A percentile compares a stretch with the other conserved stretches of the same genome.
phyloP scores from a whole-genome alignment of 306 rosid species.

The Coriaria nepalensis region DNA sequence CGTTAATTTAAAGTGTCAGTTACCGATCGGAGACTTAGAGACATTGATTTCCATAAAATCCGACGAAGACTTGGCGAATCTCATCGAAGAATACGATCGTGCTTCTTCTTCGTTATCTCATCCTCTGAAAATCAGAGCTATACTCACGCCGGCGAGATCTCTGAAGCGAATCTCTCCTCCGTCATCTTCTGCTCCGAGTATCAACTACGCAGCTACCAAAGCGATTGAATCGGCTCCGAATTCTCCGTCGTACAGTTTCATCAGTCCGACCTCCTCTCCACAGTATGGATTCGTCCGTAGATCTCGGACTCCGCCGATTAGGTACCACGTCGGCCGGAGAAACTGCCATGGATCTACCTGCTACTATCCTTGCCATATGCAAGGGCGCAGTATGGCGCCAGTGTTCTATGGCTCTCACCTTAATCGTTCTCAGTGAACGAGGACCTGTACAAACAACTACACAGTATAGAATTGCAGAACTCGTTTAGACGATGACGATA shows the following conservation, averaged over 20 bases:
- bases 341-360: constrained; percentile 23
- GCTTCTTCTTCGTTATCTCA: constrained; percentile 29
- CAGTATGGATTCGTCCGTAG: constrained; percentile 10
- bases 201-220: constrained; percentile 11
- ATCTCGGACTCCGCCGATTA: constrained; percentile 14
- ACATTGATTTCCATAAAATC: constrained; percentile 57
- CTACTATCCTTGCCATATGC: constrained; percentile 18
- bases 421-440: constrained; percentile 25
- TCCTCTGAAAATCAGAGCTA: constrained; percentile 51
- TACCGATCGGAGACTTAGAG: constrained; percentile 76
- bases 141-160: constrained; percentile 41
- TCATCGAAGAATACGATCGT: constrained; percentile 55
- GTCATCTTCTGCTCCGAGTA: constrained; percentile 27
- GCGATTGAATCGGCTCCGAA: constrained; percentile 14
- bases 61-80: constrained; percentile 58
- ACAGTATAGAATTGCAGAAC: background rate
- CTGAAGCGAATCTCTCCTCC: constrained; percentile 37
- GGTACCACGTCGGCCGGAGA: constrained; percentile 12
- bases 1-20: constrained; percentile 37
- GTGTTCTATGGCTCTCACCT: constrained; percentile 12
- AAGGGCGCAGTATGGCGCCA: constrained; percentile 21
- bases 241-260: constrained; percentile 22
- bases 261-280: constrained; percentile 21
- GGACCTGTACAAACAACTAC: background rate
- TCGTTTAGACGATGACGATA: constrained; percentile 6